Base-by-base conservation (phyloP, 2,329 filamentous ascomycete species). In the Dactylellina cionopaga region DNA sequence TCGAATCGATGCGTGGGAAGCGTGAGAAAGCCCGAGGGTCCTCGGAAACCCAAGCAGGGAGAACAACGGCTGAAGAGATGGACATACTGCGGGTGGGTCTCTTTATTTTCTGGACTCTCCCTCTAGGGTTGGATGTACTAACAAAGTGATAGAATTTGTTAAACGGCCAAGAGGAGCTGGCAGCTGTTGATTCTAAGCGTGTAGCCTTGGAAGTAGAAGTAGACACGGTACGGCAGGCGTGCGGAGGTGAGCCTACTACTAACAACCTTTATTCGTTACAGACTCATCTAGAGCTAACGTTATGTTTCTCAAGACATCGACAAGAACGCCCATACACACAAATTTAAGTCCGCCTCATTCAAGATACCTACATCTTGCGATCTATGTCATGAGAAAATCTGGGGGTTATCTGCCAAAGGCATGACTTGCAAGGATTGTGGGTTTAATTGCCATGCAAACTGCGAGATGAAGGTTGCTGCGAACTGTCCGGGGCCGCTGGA, bases 361-460 rank as follows among this genome's bases (percentile, higher is more conserved):
- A 98, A 98, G 80, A 96, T 99, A 72, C 96, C 96, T 0, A 99
- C 95, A 3, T 98, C 98, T 80, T 99, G 95, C 82, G 95, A 99
- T 80, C 85, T 97, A 10, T 99, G 95, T 77, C 93, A 93, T 15
- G 95, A 99, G 79, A 88, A 95, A 25, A 96, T 99, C 79, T 99
- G 95, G 95, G 95, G 95, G 0, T 81, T 99, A 39, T 96, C 92
- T 27, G 94, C 95, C 35, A 99, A 99, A 81, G 95, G 95, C 0
- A 96, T 96, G 79, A 93, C 96, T 79, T 99, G 95, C 79, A 88
- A 90, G 76, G 94, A 98, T 80, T 99, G 95, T 78, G 95, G 96
- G 31, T 99, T 97, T 81, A 97, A 93, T 1, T 99, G 95, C 79
- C 95, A 99, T 81, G 96, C 89, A 83, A 99, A 99, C 82, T 99